Evolutionary conservation across 192 early-diverging fungal species (phyloP).

Genomic region (Coemansia sp.): DNA sequence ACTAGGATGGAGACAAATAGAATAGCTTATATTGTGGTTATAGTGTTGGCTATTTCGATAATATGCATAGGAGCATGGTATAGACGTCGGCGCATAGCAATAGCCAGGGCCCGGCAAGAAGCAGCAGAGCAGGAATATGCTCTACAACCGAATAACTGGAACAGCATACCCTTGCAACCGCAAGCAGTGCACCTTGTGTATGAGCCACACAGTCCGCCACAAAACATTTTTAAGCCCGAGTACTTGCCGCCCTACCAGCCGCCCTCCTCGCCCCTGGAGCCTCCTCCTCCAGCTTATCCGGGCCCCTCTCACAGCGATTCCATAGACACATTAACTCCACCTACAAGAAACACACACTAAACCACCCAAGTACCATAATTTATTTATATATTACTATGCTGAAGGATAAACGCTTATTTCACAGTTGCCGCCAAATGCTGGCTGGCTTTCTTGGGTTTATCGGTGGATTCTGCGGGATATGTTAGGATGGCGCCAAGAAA

Average conservation of each 20-base stretch:
- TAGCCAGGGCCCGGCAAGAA: background rate
- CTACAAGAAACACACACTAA: too few relatives aligned
- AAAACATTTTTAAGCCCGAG: conserved; percentile 7
- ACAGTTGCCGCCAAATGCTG: too few relatives aligned
- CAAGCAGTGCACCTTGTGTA: conserved; percentile 2
- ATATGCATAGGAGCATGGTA: conserved; percentile 6
- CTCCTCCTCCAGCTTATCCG: background rate
- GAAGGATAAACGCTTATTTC: too few relatives aligned
- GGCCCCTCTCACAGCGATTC: background rate
- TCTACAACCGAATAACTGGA: background rate
- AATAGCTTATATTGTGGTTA: conserved; percentile 14
- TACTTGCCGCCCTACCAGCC: conserved; percentile 30
- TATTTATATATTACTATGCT: too few relatives aligned
- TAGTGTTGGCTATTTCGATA: conserved; percentile 4
- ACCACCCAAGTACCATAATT: too few relatives aligned
- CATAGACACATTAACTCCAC: background rate
- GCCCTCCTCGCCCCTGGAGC: background rate
- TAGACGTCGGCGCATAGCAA: conserved; percentile 11
- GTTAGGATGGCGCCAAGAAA: background rate
- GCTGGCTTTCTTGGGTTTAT: too few relatives aligned
- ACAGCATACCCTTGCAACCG: conserved; percentile 2
- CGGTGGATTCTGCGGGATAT: too few relatives aligned
- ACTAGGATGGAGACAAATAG: background rate
- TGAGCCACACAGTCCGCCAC: background rate
- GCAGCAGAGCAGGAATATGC: conserved; percentile 6